phyloP scores from a whole-genome alignment of 1,139 yeast genomes.

The Zygosaccharomyces pseudobailii region DNA sequence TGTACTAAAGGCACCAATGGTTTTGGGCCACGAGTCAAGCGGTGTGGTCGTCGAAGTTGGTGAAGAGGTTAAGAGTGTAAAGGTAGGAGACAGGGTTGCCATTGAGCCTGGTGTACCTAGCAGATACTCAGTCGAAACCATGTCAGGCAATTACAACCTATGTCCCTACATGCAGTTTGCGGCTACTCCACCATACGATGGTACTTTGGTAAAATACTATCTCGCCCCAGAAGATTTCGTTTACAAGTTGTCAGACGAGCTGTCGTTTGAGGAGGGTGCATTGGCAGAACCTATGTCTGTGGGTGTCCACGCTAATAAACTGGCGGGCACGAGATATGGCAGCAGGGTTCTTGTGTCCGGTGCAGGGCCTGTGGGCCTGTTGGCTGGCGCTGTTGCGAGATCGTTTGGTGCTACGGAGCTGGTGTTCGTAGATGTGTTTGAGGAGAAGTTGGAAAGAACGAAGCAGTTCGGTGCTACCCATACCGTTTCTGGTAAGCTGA shows the following conservation, averaged over 20 bases:
- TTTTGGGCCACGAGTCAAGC: constrained; percentile 72
- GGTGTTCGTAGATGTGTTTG: constrained; percentile 32
- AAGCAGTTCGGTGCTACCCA: constrained; percentile 40
- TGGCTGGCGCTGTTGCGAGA: constrained; percentile 71
- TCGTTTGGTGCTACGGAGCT: constrained; percentile 74
- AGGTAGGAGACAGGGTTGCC: constrained; percentile 78
- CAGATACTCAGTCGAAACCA: constrained; percentile 66
- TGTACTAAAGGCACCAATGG: constrained; percentile 59
- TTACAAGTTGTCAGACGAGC: constrained; percentile 71
- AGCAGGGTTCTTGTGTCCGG: constrained; percentile 78
- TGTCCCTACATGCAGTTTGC: constrained; percentile 85
- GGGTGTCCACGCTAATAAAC: constrained; percentile 76
- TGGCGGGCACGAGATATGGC: constrained; percentile 62
- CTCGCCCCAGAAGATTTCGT: constrained; percentile 80
- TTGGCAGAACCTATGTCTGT: constrained; percentile 84
- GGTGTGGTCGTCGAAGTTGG: constrained; percentile 71
- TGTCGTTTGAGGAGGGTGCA: constrained; percentile 81
- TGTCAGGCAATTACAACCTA: constrained; percentile 69
- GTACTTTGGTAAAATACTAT: constrained; percentile 67
- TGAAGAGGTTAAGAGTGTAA: constrained; percentile 49
- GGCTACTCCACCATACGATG: constrained; percentile 75
- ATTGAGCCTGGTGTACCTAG: constrained; percentile 85
- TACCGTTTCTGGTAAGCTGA: constrained; percentile 44
- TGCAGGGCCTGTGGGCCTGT: constrained; percentile 89
- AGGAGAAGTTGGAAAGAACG: constrained; percentile 30